Evolutionary conservation across 2,329 filamentous ascomycete species (phyloP).

Genomic region (Clonostachys chloroleuca): DNA sequence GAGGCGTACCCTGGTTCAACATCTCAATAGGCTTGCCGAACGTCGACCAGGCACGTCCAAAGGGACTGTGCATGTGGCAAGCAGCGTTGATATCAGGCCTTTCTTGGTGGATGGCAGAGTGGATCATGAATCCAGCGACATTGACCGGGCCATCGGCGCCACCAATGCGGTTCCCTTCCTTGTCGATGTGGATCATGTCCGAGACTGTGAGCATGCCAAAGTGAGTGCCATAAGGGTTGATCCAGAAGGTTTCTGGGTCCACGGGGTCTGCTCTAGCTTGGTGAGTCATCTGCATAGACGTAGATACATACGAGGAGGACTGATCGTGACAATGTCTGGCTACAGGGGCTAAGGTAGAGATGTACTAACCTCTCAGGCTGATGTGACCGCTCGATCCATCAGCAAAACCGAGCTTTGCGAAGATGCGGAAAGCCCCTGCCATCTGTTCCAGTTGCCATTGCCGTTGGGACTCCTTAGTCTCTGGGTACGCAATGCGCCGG

Average conservation of each 20-base stretch:
- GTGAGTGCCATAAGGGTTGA: constrained; percentile 58
- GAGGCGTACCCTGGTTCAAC: constrained; percentile 56
- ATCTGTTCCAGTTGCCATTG: no score
- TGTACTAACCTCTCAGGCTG: no score
- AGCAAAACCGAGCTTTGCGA: no score
- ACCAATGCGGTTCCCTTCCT: constrained; percentile 53
- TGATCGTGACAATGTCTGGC: constrained; percentile 7
- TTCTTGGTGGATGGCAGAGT: constrained; percentile 58
- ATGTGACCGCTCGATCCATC: no score
- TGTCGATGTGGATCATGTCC: constrained; percentile 64
- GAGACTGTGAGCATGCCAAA: constrained; percentile 61
- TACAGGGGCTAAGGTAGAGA: neutral
- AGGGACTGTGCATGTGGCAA: constrained; percentile 61
- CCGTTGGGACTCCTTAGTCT: no score
- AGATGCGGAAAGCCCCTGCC: no score
- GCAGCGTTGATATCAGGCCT: constrained; percentile 61
- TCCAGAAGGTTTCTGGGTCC: constrained; percentile 27
- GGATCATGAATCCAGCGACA: constrained; percentile 66
- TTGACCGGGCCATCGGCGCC: constrained; percentile 59
- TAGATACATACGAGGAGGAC: constrained; percentile 31
- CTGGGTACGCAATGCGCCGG: neutral
- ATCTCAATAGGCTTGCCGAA: constrained; percentile 64
- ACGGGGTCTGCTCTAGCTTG: constrained; percentile 4
- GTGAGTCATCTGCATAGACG: constrained; percentile 33
- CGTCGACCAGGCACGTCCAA: constrained; percentile 62